Evolutionary conservation across 176 grass and related monocot genomes (phyloP).

Genomic region (Guadua angustifolia): DNA sequence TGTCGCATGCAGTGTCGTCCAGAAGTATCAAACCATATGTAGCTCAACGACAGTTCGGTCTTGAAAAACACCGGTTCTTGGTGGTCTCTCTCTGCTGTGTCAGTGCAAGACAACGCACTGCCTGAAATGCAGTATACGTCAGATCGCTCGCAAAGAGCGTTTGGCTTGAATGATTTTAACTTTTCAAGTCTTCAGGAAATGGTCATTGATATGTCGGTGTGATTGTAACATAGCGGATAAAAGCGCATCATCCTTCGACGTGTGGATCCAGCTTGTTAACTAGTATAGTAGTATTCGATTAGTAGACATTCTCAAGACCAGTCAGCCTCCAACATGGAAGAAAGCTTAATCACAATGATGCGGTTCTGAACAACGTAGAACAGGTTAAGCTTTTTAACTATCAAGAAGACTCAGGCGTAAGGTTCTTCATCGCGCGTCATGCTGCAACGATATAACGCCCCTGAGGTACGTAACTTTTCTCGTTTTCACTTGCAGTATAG

Average conservation of each 20-base stretch:
- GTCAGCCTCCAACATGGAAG: conserved; percentile 11
- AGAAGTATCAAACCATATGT: not conserved
- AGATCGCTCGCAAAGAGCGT: not conserved
- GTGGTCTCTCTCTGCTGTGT: not conserved
- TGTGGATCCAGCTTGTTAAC: conserved; percentile 53
- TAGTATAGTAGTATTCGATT: not conserved
- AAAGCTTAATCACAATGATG: not conserved
- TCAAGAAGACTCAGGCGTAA: not conserved
- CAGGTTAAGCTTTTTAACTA: not conserved
- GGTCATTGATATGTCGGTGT: conserved; percentile 39
- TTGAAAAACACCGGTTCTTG: not conserved
- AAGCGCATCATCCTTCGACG: conserved; percentile 1
- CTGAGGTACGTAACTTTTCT: not conserved
- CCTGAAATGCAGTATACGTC: not conserved
- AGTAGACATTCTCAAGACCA: not conserved
- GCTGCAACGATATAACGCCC: not conserved
- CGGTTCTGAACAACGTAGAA: not conserved
- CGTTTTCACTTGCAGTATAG: not conserved
- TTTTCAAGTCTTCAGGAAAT: conserved; percentile 29
- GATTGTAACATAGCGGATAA: not conserved
- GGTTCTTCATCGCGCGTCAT: not conserved
- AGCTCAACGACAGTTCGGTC: not conserved
- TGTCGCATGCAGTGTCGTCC: not conserved
- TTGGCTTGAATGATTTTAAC: not conserved
- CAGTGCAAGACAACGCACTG: conserved; percentile 19